Evolutionary conservation across 805 yeast genomes (phyloP).

Genomic region (Citeromyces matritensis): DNA sequence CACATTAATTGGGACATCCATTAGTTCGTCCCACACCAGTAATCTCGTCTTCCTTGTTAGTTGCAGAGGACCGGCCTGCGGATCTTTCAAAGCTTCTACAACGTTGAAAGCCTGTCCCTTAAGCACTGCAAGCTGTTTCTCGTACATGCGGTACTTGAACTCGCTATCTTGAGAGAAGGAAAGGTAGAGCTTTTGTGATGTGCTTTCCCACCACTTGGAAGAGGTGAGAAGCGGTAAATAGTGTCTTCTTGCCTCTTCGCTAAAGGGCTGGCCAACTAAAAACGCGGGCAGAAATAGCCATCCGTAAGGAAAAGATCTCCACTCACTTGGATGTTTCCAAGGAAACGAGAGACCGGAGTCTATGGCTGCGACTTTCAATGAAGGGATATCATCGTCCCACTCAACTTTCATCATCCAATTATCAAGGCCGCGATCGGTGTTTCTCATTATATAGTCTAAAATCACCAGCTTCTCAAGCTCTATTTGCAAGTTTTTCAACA

Average conservation of each 20-base stretch:
- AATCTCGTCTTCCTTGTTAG: constrained; percentile 42
- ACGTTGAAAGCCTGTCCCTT: constrained; percentile 73
- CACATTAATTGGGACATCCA: constrained; percentile 36
- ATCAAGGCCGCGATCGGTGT: constrained; percentile 62
- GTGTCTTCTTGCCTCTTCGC: constrained; percentile 35
- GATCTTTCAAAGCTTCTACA: constrained; percentile 43
- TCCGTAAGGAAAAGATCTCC: constrained; percentile 70
- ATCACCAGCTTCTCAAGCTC: constrained; percentile 59
- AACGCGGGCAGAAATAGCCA: constrained; percentile 58
- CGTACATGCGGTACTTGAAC: constrained; percentile 53
- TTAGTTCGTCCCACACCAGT: constrained; percentile 42
- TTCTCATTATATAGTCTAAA: constrained; percentile 57
- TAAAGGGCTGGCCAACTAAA: constrained; percentile 54
- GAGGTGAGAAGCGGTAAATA: constrained; percentile 45
- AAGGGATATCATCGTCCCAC: constrained; percentile 23
- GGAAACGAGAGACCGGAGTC: constrained; percentile 68
- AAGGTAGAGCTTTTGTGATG: constrained; percentile 26
- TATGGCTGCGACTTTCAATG: constrained; percentile 48
- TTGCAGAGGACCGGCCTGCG: constrained; percentile 53
- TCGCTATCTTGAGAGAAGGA: constrained; percentile 42
- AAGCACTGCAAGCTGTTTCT: constrained; percentile 50
- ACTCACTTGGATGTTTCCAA: constrained; percentile 74
- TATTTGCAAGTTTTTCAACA: constrained; percentile 33
- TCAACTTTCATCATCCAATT: constrained; percentile 62
- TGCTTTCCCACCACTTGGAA: constrained; percentile 56